A percentile compares a stretch with the other conserved stretches of the same genome.
These are phyloP conservation scores for Houttuynia cordata DNA, from an alignment of 164 flowering plant species.

Conservation along the genomic window DNA sequence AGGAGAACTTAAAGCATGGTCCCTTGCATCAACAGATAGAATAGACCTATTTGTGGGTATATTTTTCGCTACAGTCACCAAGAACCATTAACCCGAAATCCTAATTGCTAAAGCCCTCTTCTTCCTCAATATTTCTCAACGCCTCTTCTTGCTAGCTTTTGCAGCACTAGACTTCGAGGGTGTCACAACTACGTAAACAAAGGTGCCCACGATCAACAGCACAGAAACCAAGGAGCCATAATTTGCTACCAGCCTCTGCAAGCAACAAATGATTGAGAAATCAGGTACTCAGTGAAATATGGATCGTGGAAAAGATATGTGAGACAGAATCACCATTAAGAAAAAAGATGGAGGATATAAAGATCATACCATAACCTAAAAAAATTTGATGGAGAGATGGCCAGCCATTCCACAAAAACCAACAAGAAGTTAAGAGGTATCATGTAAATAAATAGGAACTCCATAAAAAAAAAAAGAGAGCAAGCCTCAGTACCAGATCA, in stretches of 20 bases:
- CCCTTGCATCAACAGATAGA: too few species aligned
- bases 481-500: constrained; percentile 47
- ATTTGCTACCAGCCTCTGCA: constrained; percentile 75
- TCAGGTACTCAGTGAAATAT: background rate
- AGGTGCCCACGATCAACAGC: constrained; percentile 44
- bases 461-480: background rate
- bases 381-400: constrained; percentile 11
- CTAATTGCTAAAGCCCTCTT: too few species aligned
- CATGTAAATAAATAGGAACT: too few species aligned
- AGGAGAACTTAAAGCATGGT: too few species aligned
- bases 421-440: background rate
- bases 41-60: too few species aligned
- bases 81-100: too few species aligned
- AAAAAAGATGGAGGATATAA: too few species aligned
- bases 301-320: background rate
- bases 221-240: constrained; percentile 78
- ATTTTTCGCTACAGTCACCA: too few species aligned
- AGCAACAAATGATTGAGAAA: background rate
- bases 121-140: constrained; percentile 14
- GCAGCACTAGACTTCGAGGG: constrained; percentile 72
- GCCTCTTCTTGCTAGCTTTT: constrained; percentile 78
- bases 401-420: constrained; percentile 5
- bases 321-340: too few species aligned
- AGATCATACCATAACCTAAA: constrained; percentile 69
- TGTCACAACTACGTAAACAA: constrained; percentile 45